Base-by-base conservation (phyloP, 2,329 filamentous ascomycete species). In the Fusarium sp. region DNA sequence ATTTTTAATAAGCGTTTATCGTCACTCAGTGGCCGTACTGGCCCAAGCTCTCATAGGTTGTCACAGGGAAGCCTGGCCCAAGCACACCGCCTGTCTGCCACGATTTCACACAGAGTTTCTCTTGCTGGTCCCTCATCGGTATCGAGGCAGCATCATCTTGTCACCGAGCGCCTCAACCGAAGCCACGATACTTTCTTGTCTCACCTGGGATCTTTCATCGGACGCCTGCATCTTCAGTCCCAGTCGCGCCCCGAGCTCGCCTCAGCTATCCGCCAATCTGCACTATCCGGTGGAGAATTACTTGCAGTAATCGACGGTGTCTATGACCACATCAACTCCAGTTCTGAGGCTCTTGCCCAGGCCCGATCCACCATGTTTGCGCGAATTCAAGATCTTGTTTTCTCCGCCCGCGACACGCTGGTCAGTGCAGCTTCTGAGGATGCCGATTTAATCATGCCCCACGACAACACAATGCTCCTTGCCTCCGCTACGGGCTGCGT, bases 191-290 rank as follows among this genome's bases (percentile, higher is more conserved):
- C 88, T 9, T 97, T 98, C 75, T 83, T 99, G 54, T 96, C 95
- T 8, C 92, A 95, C 76, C 88, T 99, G 52, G 95, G 93, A 51
- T 97, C 94, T 6, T 97, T 98, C 78, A 95, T 98, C 77, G 96
- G 96, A 17, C 86, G 89, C 38, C 86, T 98, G 58, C 94, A 98
- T 79, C 85, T 98, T 63, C 94, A 98, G 78, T 96, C 95, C n/a
- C 91, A 96, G 66, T 96, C 94, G 9, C 91, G 94, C 10, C 89
- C 92, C 2, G 94, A 97, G 77, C 86, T 98, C 49, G 89, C 94
- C 33, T 82, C 90, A 13, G 94, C 93, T 17, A 95, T 97, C 48
- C 91, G 93, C 76, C 91, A 95, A 77, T 93, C 95, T 10, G 92
- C 95, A 11, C 86, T 89, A 9, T 94, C 95, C 4, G 97, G 95